phyloP scores from a whole-genome alignment of 306 rosid genomes.

The Ormosia semicastrata region DNA sequence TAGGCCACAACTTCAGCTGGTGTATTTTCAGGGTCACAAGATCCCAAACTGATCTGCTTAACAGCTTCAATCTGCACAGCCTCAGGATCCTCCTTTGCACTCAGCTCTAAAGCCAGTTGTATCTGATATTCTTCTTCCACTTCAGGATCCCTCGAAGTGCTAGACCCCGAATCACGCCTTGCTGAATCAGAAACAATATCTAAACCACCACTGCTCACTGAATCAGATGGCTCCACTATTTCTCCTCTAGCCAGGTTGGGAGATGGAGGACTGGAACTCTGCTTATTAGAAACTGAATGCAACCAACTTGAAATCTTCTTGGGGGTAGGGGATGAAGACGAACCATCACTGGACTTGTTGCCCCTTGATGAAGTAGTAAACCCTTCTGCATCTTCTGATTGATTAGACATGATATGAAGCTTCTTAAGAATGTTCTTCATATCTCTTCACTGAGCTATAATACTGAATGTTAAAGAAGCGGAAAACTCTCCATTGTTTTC shows the following conservation, averaged over 20 bases:
- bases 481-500: constrained; percentile 66
- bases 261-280: constrained; percentile 62
- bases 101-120: constrained; percentile 88
- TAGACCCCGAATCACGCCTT: constrained; percentile 74
- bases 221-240: constrained; percentile 59
- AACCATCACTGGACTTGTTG: constrained; percentile 49
- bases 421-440: constrained; percentile 97
- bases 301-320: constrained; percentile 74
- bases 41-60: constrained; percentile 96
- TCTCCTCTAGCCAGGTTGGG: constrained; percentile 47
- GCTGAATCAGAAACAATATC: constrained; percentile 55
- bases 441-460: constrained; percentile 34
- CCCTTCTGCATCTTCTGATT: constrained; percentile 65
- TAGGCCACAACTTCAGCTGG: constrained; percentile 95
- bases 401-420: constrained; percentile 85
- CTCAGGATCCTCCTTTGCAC: constrained; percentile 99
- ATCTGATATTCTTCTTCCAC: constrained; percentile 95
- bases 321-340: constrained; percentile 44
- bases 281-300: constrained; percentile 69
- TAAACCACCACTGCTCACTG: constrained; percentile 52
- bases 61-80: constrained; percentile 99
- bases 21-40: constrained; percentile 84
- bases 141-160: constrained; percentile 82
- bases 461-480: constrained; percentile 52
- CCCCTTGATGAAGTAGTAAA: constrained; percentile 62